Percentiles rank a stretch among this genome's conserved stretches.
Conservation (phyloP, 352 stramenopile species). For the Phytopythium helicoides region DNA sequence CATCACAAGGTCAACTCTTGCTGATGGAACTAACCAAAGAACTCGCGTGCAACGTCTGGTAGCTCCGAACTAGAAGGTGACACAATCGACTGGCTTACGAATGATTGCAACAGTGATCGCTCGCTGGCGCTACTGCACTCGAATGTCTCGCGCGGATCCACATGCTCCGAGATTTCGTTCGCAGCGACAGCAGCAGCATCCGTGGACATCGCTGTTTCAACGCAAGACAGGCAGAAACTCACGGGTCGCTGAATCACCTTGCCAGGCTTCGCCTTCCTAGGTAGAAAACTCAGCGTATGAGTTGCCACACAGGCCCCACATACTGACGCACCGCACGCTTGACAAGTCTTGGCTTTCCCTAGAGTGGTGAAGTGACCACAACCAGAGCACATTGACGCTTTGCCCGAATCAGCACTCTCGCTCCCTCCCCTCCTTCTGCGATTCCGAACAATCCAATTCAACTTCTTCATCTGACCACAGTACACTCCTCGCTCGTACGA, state of each 20-base stretch:
- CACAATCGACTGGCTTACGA: not conserved
- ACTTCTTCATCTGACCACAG: constrained; percentile 7
- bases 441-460: constrained; percentile 6
- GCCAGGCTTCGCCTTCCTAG: not conserved
- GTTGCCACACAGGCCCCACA: constrained; percentile 3
- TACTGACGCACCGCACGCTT: not conserved
- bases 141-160: constrained; percentile 27
- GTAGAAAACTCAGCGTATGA: constrained; percentile 5
- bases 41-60: constrained; percentile 26
- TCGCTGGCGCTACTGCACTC: constrained; percentile 20
- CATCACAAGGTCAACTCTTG: not conserved
- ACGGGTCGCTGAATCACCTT: not conserved
- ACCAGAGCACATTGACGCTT: not conserved
- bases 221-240: constrained; percentile 1
- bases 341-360: constrained; percentile 7
- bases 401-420: not conserved
- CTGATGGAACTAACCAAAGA: constrained; percentile 15
- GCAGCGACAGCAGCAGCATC: constrained; percentile 1
- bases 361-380: not conserved
- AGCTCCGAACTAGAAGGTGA: constrained; percentile 32
- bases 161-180: constrained; percentile 4
- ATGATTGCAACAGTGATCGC: not conserved
- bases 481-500: not conserved
- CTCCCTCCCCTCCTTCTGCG: not conserved
- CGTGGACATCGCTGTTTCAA: not conserved